phyloP scores from a whole-genome alignment of 768 basidiomycete species.

The Rhizopogon rudus region DNA sequence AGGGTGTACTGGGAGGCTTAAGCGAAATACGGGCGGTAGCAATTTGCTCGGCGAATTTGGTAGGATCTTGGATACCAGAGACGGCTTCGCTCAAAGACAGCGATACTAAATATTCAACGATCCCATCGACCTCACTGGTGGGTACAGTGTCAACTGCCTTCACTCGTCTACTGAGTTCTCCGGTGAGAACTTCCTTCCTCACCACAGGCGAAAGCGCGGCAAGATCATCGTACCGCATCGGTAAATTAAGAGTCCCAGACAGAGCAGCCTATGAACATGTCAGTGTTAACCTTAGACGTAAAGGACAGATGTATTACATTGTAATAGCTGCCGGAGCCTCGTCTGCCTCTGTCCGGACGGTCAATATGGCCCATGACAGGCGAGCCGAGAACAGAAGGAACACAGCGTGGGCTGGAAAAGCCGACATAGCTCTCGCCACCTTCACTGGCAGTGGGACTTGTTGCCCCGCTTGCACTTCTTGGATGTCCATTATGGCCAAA shows the following conservation, averaged over 20 bases:
- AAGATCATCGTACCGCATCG: constrained; percentile 86
- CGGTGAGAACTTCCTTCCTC: constrained; percentile 79
- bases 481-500: constrained; percentile 79
- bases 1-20: constrained; percentile 30
- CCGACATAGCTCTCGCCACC: constrained; percentile 70
- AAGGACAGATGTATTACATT: constrained; percentile 43
- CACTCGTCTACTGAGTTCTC: constrained; percentile 74
- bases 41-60: constrained; percentile 63
- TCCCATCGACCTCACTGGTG: constrained; percentile 48
- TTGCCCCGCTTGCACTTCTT: constrained; percentile 75
- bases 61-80: constrained; percentile 66
- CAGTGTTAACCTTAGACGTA: constrained; percentile 2
- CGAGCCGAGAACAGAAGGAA: constrained; percentile 47
- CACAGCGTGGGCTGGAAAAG: constrained; percentile 69
- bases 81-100: constrained; percentile 76
- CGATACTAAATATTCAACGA: constrained; percentile 70
- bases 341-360: constrained; percentile 58
- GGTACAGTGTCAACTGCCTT: constrained; percentile 52
- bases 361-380: constrained; percentile 50
- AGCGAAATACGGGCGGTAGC: constrained; percentile 31
- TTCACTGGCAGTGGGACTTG: constrained; percentile 80
- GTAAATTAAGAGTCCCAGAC: constrained; percentile 70
- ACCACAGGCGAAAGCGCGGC: constrained; percentile 81
- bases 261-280: constrained; percentile 60
- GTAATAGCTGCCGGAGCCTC: constrained; percentile 85